A percentile compares a stretch with the other conserved stretches of the same genome.
These are phyloP conservation scores for Zygosaccharomyces bailii DNA, from an alignment of 805 yeast species.

Conservation along the genomic window DNA sequence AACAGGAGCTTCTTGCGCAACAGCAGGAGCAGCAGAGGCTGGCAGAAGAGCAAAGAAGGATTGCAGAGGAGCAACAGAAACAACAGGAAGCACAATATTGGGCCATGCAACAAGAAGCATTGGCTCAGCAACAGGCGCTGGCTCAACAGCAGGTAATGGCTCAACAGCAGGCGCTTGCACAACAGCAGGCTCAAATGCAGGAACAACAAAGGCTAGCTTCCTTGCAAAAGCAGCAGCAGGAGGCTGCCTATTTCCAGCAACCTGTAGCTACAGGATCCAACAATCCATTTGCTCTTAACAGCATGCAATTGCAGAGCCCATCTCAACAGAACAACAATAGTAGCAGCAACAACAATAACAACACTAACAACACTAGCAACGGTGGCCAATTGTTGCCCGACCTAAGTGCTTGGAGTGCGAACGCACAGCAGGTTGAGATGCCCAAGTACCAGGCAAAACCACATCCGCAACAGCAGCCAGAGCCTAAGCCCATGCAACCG, in stretches of 20 bases:
- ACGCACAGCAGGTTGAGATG: conserved; percentile 12
- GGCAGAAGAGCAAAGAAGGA: background rate
- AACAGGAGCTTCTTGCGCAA: conserved; percentile 26
- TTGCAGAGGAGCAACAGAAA: conserved; percentile 13
- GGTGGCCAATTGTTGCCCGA: conserved; percentile 9
- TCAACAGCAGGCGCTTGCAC: conserved; percentile 34
- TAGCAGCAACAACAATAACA: background rate
- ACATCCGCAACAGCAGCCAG: conserved; percentile 19
- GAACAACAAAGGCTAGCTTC: conserved; percentile 28
- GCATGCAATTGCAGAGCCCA: conserved; percentile 14
- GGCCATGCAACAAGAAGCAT: conserved; percentile 32
- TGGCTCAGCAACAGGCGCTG: conserved; percentile 29
- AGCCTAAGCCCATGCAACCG: conserved; percentile 40
- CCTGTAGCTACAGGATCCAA: conserved; percentile 70
- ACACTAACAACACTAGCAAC: background rate
- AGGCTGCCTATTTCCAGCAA: conserved; percentile 41
- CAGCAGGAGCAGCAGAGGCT: conserved; percentile 27
- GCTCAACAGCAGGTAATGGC: conserved; percentile 35
- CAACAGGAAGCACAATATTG: conserved; percentile 22
- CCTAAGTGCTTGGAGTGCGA: conserved; percentile 2
- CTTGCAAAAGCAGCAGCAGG: conserved; percentile 34
- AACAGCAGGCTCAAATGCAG: conserved; percentile 33
- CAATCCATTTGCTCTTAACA: conserved; percentile 66
- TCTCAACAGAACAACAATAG: background rate
- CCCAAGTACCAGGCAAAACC: conserved; percentile 15